Conservation (phyloP, 768 basidiomycete genomes). For the Goffeauzyma gilvescens region DNA sequence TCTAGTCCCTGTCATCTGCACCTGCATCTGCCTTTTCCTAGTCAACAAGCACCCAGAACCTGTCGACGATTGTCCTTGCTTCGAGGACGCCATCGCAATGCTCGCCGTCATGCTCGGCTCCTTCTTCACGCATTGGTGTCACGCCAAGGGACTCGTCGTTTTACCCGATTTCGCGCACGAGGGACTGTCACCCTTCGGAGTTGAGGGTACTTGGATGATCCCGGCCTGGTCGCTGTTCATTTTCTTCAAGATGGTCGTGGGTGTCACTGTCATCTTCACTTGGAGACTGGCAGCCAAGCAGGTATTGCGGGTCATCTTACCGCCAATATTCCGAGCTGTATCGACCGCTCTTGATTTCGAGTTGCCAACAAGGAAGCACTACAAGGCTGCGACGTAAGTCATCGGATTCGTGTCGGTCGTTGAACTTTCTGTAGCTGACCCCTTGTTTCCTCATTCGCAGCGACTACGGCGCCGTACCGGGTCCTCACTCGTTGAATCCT, state of each 20-base stretch:
- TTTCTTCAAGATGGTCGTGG: conserved; percentile 34
- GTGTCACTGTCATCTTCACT: conserved; percentile 53
- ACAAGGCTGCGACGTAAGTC: conserved; percentile 61
- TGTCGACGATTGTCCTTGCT: conserved; percentile 86
- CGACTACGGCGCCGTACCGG: conserved; percentile 45
- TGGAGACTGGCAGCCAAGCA: conserved; percentile 82
- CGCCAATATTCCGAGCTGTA: conserved; percentile 62
- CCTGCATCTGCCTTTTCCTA: conserved; percentile 42
- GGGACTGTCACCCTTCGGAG: not conserved
- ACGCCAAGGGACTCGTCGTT: conserved; percentile 20
- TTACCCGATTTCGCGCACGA: not conserved
- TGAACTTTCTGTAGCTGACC: not conserved
- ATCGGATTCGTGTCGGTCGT: not conserved
- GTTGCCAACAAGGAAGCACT: conserved; percentile 69
- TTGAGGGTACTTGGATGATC: not conserved
- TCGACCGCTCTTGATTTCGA: conserved; percentile 39
- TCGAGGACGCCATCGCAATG: conserved; percentile 89
- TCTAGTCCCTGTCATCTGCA: conserved; percentile 18
- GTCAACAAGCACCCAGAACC: conserved; percentile 87
- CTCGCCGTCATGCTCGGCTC: conserved; percentile 66
- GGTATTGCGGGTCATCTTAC: conserved; percentile 51
- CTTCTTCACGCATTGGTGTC: conserved; percentile 49
- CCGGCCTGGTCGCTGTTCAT: not conserved
- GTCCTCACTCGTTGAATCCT: conserved; percentile 41
- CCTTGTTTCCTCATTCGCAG: conserved; percentile 8